phyloP scores from a whole-genome alignment of 345 rosid species.

The Citrus sp. region DNA sequence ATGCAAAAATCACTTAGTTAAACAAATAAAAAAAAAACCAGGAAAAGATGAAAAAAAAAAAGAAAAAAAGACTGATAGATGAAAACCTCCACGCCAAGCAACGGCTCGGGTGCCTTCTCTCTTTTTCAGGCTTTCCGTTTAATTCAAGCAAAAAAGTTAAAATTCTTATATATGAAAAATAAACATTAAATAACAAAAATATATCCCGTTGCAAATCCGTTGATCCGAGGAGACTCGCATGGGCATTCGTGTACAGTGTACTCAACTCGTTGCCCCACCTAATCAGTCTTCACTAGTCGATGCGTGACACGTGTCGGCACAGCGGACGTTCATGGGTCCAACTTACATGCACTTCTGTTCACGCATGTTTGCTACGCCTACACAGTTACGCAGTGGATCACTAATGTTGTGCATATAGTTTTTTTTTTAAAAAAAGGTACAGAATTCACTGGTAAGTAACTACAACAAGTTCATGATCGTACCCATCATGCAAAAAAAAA shows the following conservation, averaged over 20 bases:
- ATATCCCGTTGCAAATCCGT: slow-evolving; percentile 13
- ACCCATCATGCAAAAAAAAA: too few relatives aligned
- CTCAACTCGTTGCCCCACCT: slow-evolving; percentile 11
- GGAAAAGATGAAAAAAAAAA: background rate
- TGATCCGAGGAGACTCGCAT: slow-evolving; percentile 1
- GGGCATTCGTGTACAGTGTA: slow-evolving; percentile 15
- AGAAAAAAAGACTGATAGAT: background rate
- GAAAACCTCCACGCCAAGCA: slow-evolving; percentile 53
- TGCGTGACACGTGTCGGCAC: slow-evolving; percentile 23
- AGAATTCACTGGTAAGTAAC: background rate
- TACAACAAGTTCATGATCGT: background rate
- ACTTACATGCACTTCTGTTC: background rate
- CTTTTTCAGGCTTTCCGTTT: slow-evolving; percentile 46
- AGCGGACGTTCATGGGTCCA: background rate
- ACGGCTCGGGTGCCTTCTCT: slow-evolving; percentile 34
- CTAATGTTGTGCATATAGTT: too few relatives aligned
- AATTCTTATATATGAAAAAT: background rate
- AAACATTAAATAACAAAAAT: background rate
- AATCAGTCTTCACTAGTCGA: slow-evolving; percentile 9
- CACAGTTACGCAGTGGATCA: too few relatives aligned
- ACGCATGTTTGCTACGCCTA: background rate
- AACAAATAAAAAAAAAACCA: background rate
- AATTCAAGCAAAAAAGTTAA: slow-evolving; percentile 33
- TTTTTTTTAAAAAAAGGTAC: background rate
- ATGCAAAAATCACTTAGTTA: slow-evolving; percentile 2